Percentiles rank a stretch among this genome's conserved stretches.
These are phyloP conservation scores for Fusarium sp. DNA, from an alignment of 2,329 filamentous ascomycete species.

Conservation along the genomic window DNA sequence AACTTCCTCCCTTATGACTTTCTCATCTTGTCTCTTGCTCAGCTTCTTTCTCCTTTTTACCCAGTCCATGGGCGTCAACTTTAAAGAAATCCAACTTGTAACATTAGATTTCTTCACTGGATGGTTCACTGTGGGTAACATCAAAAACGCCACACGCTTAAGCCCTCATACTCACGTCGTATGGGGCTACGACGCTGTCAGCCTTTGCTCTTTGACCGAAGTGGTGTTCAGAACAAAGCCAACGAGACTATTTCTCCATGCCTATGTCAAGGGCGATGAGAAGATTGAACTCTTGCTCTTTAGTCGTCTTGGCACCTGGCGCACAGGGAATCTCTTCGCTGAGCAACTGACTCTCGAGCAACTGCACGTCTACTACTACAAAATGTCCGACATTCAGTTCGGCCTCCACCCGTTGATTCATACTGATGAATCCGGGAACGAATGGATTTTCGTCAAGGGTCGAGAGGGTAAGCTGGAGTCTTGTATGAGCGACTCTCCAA, in stretches of 20 bases:
- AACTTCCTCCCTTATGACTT: too few relatives aligned
- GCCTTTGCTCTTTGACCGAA: neutral
- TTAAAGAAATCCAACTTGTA: too few relatives aligned
- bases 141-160: too few relatives aligned
- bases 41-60: too few relatives aligned
- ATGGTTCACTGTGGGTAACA: too few relatives aligned
- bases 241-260: slow-evolving; percentile 40
- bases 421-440: neutral
- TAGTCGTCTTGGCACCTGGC: slow-evolving; percentile 38
- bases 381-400: slow-evolving; percentile 21
- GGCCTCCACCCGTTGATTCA: slow-evolving; percentile 15
- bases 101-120: too few relatives aligned
- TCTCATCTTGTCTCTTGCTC: too few relatives aligned
- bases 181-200: too few relatives aligned
- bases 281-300: slow-evolving; percentile 45
- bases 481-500: slow-evolving; percentile 6
- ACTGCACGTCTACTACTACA: slow-evolving; percentile 3
- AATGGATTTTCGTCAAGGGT: neutral
- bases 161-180: too few relatives aligned
- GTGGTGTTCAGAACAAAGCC: slow-evolving; percentile 17
- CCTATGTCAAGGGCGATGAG: slow-evolving; percentile 17
- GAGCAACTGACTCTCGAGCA: neutral
- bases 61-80: too few relatives aligned
- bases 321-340: slow-evolving; percentile 2
- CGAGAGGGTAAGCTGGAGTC: neutral